These are phyloP conservation scores for Amanita inopinata DNA, from an alignment of 768 basidiomycete species.

Conservation along the genomic window DNA sequence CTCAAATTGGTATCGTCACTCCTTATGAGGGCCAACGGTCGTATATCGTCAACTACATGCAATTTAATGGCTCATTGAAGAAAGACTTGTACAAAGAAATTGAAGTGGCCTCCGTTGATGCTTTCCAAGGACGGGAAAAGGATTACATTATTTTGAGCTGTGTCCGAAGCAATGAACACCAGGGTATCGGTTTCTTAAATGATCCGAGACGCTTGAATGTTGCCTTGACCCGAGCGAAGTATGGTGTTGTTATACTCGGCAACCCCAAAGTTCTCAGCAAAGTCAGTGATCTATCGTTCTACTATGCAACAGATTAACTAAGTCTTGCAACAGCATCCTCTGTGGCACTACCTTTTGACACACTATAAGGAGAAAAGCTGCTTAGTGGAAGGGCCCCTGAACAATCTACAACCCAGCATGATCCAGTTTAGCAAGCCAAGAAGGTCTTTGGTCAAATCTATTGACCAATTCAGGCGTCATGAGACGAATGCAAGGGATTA, in stretches of 20 bases:
- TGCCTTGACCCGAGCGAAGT: slow-evolving; percentile 94
- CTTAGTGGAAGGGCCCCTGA: slow-evolving; percentile 94
- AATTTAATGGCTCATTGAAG: slow-evolving; percentile 98
- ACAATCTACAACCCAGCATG: slow-evolving; percentile 95
- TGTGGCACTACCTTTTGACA: slow-evolving; percentile 97
- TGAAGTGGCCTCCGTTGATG: slow-evolving; percentile 97
- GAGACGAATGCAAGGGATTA: slow-evolving; percentile 88
- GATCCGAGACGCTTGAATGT: slow-evolving; percentile 96
- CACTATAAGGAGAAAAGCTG: slow-evolving; percentile 96
- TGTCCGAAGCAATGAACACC: slow-evolving; percentile 97
- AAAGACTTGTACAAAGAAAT: slow-evolving; percentile 99
- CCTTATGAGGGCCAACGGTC: slow-evolving; percentile 99
- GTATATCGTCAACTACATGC: slow-evolving; percentile 99
- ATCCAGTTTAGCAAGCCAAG: slow-evolving; percentile 99
- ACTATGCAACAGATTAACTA: slow-evolving; percentile 6
- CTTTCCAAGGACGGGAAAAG: slow-evolving; percentile 99
- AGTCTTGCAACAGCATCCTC: slow-evolving; percentile 61
- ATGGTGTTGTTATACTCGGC: slow-evolving; percentile 98
- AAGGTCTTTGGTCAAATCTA: slow-evolving; percentile 76
- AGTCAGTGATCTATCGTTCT: slow-evolving; percentile 35
- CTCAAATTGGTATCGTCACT: slow-evolving; percentile 96
- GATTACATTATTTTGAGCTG: slow-evolving; percentile 99
- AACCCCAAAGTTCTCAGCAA: slow-evolving; percentile 99
- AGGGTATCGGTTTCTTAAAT: slow-evolving; percentile 98
- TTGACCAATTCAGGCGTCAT: slow-evolving; percentile 90